Percentiles rank a stretch among this genome's conserved stretches.
phyloP scores from a whole-genome alignment of 2,329 filamentous ascomycete genomes.

The Xylaria sp. region DNA sequence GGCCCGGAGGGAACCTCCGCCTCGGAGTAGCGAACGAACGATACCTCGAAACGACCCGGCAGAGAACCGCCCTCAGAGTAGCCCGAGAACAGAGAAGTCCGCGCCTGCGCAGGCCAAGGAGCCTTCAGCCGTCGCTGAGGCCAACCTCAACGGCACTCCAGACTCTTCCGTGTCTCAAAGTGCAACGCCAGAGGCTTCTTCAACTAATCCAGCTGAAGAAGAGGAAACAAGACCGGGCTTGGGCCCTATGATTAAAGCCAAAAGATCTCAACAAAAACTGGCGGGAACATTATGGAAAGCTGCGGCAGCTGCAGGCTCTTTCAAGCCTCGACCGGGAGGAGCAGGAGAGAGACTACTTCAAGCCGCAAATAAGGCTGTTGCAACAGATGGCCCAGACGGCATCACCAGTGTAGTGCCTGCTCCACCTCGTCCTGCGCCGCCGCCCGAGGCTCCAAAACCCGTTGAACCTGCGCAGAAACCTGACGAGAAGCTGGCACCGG shows the following conservation, averaged over 20 bases:
- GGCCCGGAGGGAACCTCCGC: constrained; percentile 61
- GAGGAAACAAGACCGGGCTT: constrained; percentile 74
- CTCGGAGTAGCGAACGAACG: constrained; percentile 63
- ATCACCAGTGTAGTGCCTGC: constrained; percentile 90
- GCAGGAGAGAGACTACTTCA: constrained; percentile 82
- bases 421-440: constrained; percentile 64
- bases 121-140: constrained; percentile 23
- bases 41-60: constrained; percentile 59
- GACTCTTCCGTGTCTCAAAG: constrained; percentile 42
- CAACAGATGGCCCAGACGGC: constrained; percentile 78
- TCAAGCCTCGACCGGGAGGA: constrained; percentile 89
- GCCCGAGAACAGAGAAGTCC: constrained; percentile 51
- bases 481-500: constrained; percentile 51
- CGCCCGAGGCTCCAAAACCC: constrained; percentile 51
- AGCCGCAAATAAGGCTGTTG: constrained; percentile 65
- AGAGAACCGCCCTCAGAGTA: constrained; percentile 50
- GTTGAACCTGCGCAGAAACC: constrained; percentile 51
- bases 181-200: constrained; percentile 46
- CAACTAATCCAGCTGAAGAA: constrained; percentile 46
- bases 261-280: constrained; percentile 77
- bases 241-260: constrained; percentile 90
- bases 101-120: constrained; percentile 37
- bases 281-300: constrained; percentile 84
- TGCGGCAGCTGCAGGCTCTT: constrained; percentile 75
- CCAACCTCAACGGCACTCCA: constrained; percentile 38